Conservation (phyloP, 2,329 filamentous ascomycete species). For the Rhinocladiella similis region DNA sequence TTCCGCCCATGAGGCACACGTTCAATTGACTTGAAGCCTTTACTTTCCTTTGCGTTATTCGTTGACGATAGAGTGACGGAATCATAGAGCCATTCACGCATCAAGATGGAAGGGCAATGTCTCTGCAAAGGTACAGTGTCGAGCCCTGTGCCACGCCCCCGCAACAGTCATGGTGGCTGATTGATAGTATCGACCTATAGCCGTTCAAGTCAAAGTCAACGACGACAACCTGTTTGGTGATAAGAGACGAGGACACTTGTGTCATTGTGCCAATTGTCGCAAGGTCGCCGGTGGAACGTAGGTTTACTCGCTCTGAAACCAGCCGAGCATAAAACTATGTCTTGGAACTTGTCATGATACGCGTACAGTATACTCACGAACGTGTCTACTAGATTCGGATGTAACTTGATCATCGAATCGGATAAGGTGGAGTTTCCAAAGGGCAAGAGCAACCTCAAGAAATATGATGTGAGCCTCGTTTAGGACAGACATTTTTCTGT, state of each 20-base stretch:
- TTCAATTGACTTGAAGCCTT: too few species aligned
- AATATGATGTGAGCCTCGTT: conserved; percentile 34
- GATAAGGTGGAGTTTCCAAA: conserved; percentile 49
- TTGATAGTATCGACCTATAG: too few species aligned
- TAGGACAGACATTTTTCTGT: not conserved
- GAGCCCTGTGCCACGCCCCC: not conserved
- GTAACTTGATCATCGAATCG: conserved; percentile 35
- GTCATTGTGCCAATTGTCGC: conserved; percentile 54
- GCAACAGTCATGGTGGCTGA: not conserved
- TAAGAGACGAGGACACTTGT: conserved; percentile 47
- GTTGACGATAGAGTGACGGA: too few species aligned
- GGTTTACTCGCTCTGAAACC: not conserved
- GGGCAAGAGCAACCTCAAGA: conserved; percentile 45
- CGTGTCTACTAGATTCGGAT: conserved; percentile 16
- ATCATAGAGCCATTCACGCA: too few species aligned
- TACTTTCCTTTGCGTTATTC: too few species aligned
- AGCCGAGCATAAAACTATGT: too few species aligned
- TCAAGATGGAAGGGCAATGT: conserved; percentile 26
- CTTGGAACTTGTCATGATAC: too few species aligned
- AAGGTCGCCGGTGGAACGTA: conserved; percentile 47
- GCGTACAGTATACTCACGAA: too few species aligned
- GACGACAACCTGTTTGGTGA: conserved; percentile 49
- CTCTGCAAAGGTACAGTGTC: conserved; percentile 23
- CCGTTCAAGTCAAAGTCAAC: conserved; percentile 50
- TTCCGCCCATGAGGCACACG: too few species aligned